Evolutionary conservation across 2,329 filamentous ascomycete genomes (phyloP).

Genomic region (Coniochaeta ligniaria): DNA sequence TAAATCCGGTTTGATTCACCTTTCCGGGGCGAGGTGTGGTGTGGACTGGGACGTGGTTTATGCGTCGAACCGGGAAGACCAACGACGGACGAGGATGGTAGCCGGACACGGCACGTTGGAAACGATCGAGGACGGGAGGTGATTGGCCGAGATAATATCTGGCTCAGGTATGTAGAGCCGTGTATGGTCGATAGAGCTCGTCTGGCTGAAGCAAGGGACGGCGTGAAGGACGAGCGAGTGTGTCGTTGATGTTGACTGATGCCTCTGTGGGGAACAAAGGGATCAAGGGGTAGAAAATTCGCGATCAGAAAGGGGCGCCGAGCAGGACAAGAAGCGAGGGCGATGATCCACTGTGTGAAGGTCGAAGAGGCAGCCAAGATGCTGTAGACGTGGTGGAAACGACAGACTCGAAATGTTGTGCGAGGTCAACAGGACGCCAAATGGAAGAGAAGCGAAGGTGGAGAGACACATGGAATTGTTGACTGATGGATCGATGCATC

Average conservation of each 20-base stretch:
- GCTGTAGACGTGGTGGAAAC: not conserved
- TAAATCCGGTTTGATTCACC: slow-evolving; percentile 11
- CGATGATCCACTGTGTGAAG: not conserved
- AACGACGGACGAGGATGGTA: not conserved
- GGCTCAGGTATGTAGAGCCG: not conserved
- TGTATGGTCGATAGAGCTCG: not conserved
- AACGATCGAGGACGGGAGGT: not conserved
- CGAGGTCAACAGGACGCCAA: not conserved
- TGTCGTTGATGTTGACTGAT: not conserved
- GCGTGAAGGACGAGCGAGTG: not conserved
- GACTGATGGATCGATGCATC: not conserved
- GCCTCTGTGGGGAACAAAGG: not conserved
- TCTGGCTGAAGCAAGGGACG: not conserved
- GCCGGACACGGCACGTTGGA: not conserved
- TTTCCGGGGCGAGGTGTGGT: not conserved
- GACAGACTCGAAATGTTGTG: not conserved
- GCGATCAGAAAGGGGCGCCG: not conserved
- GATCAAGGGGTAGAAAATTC: not conserved
- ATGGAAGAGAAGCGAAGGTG: not conserved
- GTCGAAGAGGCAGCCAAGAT: not conserved
- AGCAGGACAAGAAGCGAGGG: not conserved
- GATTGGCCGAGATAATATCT: not conserved
- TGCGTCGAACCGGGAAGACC: slow-evolving; percentile 4
- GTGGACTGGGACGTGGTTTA: not conserved
- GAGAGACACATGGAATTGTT: not conserved